Percentiles rank a stretch among this genome's conserved stretches.
These are phyloP conservation scores for Dimargaris xerosporica DNA, from an alignment of 192 early-diverging fungal species.

Conservation along the genomic window DNA sequence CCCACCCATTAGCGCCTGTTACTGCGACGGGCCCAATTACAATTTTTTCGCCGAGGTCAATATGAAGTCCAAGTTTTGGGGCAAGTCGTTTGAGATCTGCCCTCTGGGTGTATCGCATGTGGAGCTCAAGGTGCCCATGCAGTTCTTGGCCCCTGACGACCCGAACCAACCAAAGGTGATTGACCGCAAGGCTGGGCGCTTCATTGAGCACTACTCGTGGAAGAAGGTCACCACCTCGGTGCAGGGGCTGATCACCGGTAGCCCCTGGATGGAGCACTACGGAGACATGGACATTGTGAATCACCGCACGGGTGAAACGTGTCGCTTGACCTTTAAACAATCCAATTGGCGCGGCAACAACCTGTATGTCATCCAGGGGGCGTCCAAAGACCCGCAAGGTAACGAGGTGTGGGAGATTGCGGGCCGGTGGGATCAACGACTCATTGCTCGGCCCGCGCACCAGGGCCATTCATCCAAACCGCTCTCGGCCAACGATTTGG, in stretches of 20 bases:
- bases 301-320: constrained; percentile 67
- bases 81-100: constrained; percentile 63
- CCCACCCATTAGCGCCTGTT: constrained; percentile 79
- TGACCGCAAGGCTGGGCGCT: constrained; percentile 34
- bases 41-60: constrained; percentile 75
- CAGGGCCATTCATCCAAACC: constrained; percentile 9
- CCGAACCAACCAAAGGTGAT: constrained; percentile 17
- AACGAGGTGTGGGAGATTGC: constrained; percentile 41
- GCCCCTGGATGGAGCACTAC: constrained; percentile 69
- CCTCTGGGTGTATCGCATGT: constrained; percentile 73
- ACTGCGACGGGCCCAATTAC: constrained; percentile 68
- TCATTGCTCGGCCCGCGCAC: constrained; percentile 33
- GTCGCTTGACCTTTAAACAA: constrained; percentile 60
- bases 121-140: constrained; percentile 48
- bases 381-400: constrained; percentile 31
- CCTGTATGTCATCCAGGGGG: constrained; percentile 41
- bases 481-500: constrained; percentile 18
- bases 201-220: constrained; percentile 70
- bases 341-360: constrained; percentile 56
- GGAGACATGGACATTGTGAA: constrained; percentile 74
- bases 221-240: constrained; percentile 78
- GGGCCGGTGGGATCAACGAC: constrained; percentile 49
- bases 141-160: constrained; percentile 28
- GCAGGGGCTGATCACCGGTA: constrained; percentile 74
- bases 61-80: constrained; percentile 75